Evolutionary conservation across 306 rosid species (phyloP), one percentile per base, ranked within the genome.

Genomic region (Quillaja saponaria): DNA sequence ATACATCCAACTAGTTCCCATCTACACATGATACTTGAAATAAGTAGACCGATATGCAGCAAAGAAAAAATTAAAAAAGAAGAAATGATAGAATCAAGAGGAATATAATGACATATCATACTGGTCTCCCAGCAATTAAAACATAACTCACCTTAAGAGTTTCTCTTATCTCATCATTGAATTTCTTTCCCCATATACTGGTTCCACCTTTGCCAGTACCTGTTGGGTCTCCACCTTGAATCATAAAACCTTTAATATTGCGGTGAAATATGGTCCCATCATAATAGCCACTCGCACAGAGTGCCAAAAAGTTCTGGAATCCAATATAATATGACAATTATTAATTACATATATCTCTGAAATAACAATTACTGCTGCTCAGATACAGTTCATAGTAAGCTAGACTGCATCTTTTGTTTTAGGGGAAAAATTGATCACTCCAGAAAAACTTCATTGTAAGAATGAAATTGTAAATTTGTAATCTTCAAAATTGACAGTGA

Each of bases 161-260:
- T 63, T 92, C 96, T 34, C 95, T 78, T 50, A 86, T 86, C 87
- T 92, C 96, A 15, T 92, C 96, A 2, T 85, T 89, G 75, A 86
- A 92, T 65, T 92, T 92, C 76, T 88, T 92, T 47, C 96, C 95
- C 99, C 96, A 92, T 25, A 89, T 89, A 31, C 99, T 84, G 55
- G 90, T 89, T 10, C 96, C 99, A 3, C 94, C 96, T 64, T 89
- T 92, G 72, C 95, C 99, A 0, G 99, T 92, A 45, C 99, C 99
- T 39, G 96, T 82, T 48, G 96, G 96, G 49, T 92, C 99, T 53
- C 99, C 99, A 33, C 99, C 99, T 89, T 92, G 99, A 62, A 92
- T 92, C 96, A 92, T 92, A 52, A 92, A 92, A 15, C 96, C 99
- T 66, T 92, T 92, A 38, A 92, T 89, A 61, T 89, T 92, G 70